Percentiles rank a stretch among this genome's conserved stretches.
Evolutionary conservation across 2,329 filamentous ascomycete genomes (phyloP).

Genomic region (Aureobasidium vineae): DNA sequence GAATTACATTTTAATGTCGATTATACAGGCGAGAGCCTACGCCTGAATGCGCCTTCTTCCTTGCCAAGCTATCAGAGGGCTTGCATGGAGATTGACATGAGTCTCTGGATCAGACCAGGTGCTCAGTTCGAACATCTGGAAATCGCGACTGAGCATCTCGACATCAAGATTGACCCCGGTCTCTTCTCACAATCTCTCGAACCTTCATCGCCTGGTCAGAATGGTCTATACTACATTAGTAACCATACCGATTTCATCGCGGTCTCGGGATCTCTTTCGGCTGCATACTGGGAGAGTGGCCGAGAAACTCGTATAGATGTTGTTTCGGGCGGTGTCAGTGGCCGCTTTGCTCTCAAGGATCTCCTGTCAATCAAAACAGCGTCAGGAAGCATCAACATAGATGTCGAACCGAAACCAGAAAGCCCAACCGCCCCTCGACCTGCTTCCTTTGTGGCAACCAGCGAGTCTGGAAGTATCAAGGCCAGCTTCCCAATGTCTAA

Average conservation of each 20-base stretch:
- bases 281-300: slow-evolving; percentile 37
- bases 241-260: slow-evolving; percentile 39
- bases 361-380: slow-evolving; percentile 43
- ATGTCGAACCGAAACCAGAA: slow-evolving; percentile 42
- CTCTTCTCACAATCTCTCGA: slow-evolving; percentile 29
- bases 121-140: slow-evolving; percentile 39
- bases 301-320: slow-evolving; percentile 44
- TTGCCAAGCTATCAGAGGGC: slow-evolving; percentile 30
- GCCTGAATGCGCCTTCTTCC: slow-evolving; percentile 31
- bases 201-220: slow-evolving; percentile 23
- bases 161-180: slow-evolving; percentile 40
- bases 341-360: slow-evolving; percentile 44
- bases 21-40: slow-evolving; percentile 30
- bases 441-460: slow-evolving; percentile 41
- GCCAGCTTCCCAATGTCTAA: slow-evolving; percentile 35
- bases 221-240: slow-evolving; percentile 36
- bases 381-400: slow-evolving; percentile 44
- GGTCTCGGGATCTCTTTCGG: slow-evolving; percentile 37
- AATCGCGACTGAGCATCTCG: slow-evolving; percentile 40
- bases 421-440: slow-evolving; percentile 34
- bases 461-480: slow-evolving; percentile 42
- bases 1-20: slow-evolving; percentile 37
- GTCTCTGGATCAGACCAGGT: slow-evolving; percentile 40
- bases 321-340: slow-evolving; percentile 44
- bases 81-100: slow-evolving; percentile 42